Base-by-base conservation (phyloP, 352 stramenopile species). In the Globisporangium megalacanthum region DNA sequence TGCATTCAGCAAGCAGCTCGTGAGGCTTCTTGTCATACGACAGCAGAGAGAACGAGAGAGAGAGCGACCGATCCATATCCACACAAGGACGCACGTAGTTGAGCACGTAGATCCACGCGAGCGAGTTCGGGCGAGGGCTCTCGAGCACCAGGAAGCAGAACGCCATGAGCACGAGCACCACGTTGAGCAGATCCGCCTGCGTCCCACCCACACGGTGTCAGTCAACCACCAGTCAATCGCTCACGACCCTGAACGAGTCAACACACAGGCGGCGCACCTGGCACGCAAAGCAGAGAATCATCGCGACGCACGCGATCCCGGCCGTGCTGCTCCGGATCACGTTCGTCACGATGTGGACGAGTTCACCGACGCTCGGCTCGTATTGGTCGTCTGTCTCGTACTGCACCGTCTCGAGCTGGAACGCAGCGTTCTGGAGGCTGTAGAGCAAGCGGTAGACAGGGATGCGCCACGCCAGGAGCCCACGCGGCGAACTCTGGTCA, bases 341-440 rank as follows among this genome's bases (percentile, higher is more conserved):
- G 44, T 95, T 88, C 29, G 79, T 75, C 10, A 75, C 33, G 9
- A 93, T 66, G 22, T 75, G 71, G 7, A 71, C 52, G 15, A 95
- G 77, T 29, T 92, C 83, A 17, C 56, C 57, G 0, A 88, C 8
- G 33, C 61, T 79, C 25, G 83, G 83, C 45, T 93, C 83, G 22
- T 81, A 82, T 64, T 88, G 58, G 46, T 95, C 85, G 36, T 95
- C 85, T 46, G 77, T 62, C 56, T 95, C 85, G 52, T 92, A 95
- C 22, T 73, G 61, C 4, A 78, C 65, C 0, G 77, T 80, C 54
- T 95, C 85, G 0, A 79, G 57, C 58, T 82, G 77, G 52, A 93
- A 81, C 0, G 77, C 83, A 10, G 83, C 78, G 58, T 93, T 88
- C 63, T 95, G 85, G 31, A 79, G 65, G 7, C 54, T 62, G 58